Evolutionary conservation across 352 stramenopile genomes (phyloP).

Genomic region (Phytophthora megakarya): DNA sequence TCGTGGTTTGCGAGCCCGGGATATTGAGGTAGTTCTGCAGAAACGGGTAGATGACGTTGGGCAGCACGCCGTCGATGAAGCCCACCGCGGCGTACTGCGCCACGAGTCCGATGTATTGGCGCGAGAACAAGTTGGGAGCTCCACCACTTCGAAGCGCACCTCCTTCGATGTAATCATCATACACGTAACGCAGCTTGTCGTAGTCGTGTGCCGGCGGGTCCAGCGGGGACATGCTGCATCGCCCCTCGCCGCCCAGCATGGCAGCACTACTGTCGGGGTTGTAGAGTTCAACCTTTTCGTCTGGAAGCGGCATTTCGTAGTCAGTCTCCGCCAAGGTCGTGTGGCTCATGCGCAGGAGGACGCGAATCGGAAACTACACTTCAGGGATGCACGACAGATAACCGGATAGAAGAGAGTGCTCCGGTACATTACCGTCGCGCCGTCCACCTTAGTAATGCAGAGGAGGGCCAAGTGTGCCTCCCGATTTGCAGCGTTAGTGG

Average conservation of each 20-base stretch:
- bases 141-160: slow-evolving; percentile 49
- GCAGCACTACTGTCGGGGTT: slow-evolving; percentile 26
- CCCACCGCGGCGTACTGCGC: slow-evolving; percentile 61
- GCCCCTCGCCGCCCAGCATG: slow-evolving; percentile 25
- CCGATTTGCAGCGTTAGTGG: slow-evolving; percentile 24
- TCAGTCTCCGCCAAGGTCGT: slow-evolving; percentile 22
- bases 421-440: background rate
- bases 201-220: slow-evolving; percentile 32
- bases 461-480: slow-evolving; percentile 16
- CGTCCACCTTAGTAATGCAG: slow-evolving; percentile 21
- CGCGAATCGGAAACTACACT: slow-evolving; percentile 28
- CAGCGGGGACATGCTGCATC: slow-evolving; percentile 35
- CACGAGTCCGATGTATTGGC: slow-evolving; percentile 57
- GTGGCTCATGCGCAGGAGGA: slow-evolving; percentile 19
- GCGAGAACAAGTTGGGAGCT: slow-evolving; percentile 45
- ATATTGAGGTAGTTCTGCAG: slow-evolving; percentile 67
- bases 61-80: slow-evolving; percentile 52
- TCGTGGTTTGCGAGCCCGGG: slow-evolving; percentile 45
- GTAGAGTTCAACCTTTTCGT: slow-evolving; percentile 35
- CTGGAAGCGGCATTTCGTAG: slow-evolving; percentile 33
- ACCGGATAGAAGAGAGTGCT: background rate
- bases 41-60: slow-evolving; percentile 58
- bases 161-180: slow-evolving; percentile 48
- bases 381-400: slow-evolving; percentile 12
- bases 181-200: slow-evolving; percentile 46